Conservation (phyloP, 1,284 basidiomycete genomes). For the Spongispora temasekensis region DNA sequence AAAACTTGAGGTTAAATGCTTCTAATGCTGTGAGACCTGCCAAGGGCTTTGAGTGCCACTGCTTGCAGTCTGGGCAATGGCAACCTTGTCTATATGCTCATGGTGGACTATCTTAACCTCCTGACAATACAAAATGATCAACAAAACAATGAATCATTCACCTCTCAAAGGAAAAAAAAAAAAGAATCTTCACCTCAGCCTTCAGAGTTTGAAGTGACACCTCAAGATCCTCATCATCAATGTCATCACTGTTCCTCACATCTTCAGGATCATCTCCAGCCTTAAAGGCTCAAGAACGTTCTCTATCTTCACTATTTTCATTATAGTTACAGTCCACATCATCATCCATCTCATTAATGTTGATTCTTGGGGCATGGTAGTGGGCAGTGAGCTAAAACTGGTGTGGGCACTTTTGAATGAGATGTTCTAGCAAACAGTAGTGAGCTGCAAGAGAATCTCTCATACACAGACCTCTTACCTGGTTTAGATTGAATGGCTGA, state of each 20-base stretch:
- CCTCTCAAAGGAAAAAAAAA: too few relatives aligned
- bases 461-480: neutral
- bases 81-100: too few relatives aligned
- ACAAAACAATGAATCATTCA: neutral
- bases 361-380: neutral
- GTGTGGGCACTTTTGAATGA: neutral
- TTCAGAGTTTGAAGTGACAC: neutral
- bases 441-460: neutral
- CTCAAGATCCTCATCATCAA: neutral
- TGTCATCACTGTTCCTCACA: neutral
- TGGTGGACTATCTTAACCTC: neutral
- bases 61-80: neutral
- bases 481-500: neutral
- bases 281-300: too few relatives aligned
- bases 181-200: neutral
- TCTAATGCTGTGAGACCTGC: too few relatives aligned
- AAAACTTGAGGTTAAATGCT: neutral
- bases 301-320: neutral
- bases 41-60: too few relatives aligned
- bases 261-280: neutral
- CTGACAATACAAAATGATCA: neutral
- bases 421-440: neutral
- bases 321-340: neutral
- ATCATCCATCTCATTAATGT: neutral
- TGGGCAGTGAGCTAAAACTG: neutral